Percentiles rank a stretch among this genome's conserved stretches.
Evolutionary conservation across 2,329 filamentous ascomycete species (phyloP).

Genomic region (Calonectria pseudoreteaudii): DNA sequence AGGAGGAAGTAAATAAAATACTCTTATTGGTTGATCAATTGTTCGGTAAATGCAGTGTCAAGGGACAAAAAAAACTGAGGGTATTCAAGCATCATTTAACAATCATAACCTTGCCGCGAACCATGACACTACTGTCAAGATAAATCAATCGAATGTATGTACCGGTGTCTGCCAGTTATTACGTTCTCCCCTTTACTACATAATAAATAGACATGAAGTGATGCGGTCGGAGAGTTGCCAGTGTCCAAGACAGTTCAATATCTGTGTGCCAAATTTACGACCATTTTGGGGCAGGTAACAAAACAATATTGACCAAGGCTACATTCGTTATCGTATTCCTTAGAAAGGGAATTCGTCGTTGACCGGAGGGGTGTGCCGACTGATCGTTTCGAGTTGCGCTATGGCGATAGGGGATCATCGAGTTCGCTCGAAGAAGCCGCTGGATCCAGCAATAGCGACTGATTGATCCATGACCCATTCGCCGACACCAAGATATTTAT

Average conservation of each 20-base stretch:
- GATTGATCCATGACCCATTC: conserved; percentile 99
- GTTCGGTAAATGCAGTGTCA: not conserved
- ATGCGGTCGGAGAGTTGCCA: not conserved
- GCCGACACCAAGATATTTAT: conserved; percentile 92
- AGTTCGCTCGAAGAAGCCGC: conserved; percentile 90
- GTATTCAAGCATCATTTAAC: conserved; percentile 36
- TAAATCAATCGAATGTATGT: conserved; percentile 22
- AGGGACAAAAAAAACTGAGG: not conserved
- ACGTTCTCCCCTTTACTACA: conserved; percentile 15
- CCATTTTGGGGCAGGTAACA: conserved; percentile 13
- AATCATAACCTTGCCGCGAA: conserved; percentile 37
- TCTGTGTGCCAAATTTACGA: not conserved
- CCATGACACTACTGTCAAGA: conserved; percentile 41
- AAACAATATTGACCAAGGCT: conserved; percentile 5
- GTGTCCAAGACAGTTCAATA: conserved; percentile 3
- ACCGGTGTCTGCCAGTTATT: conserved; percentile 20
- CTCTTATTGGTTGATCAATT: too few species aligned
- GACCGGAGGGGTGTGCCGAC: not conserved
- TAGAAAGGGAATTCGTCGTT: not conserved
- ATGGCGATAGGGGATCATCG: conserved; percentile 62
- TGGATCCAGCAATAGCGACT: conserved; percentile 89
- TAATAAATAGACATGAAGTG: not conserved
- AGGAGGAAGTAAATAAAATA: too few species aligned
- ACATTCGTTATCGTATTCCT: conserved; percentile 4
- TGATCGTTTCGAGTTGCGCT: not conserved